Conservation (phyloP, 1,284 basidiomycete species). For the Apiotrichum gracile region DNA sequence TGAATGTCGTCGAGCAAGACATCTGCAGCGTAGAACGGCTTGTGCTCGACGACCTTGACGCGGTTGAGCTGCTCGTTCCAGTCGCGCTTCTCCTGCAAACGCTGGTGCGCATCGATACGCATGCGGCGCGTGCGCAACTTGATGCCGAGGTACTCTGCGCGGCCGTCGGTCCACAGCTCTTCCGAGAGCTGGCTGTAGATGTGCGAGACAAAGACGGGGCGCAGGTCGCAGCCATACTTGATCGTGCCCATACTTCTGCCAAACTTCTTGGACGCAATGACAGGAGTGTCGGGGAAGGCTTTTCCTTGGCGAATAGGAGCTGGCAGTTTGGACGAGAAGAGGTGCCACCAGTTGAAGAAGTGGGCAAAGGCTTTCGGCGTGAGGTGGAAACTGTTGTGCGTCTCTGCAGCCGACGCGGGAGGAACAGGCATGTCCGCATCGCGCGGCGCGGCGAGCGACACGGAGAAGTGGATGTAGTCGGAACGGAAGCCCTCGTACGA, state of each 20-base stretch:
- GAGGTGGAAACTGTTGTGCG: slow-evolving; percentile 73
- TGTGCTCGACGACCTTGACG: slow-evolving; percentile 52
- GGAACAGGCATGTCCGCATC: slow-evolving; percentile 13
- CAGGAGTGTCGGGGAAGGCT: slow-evolving; percentile 66
- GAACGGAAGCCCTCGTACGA: slow-evolving; percentile 87
- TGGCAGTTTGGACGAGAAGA: slow-evolving; percentile 75
- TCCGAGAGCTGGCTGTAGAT: slow-evolving; percentile 74
- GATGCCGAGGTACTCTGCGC: slow-evolving; percentile 63
- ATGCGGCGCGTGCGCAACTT: slow-evolving; percentile 78
- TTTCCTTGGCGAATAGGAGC: slow-evolving; percentile 82
- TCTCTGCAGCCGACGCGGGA: slow-evolving; percentile 23
- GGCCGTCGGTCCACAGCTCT: slow-evolving; percentile 69
- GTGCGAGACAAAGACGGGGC: slow-evolving; percentile 78
- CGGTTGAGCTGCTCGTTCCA: slow-evolving; percentile 38
- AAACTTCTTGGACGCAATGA: slow-evolving; percentile 72
- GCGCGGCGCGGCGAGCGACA: slow-evolving; percentile 69
- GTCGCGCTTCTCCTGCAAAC: slow-evolving; percentile 65
- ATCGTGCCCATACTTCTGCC: slow-evolving; percentile 82
- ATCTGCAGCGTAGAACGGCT: slow-evolving; percentile 90
- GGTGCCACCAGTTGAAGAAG: slow-evolving; percentile 85
- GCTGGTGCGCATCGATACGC: slow-evolving; percentile 86
- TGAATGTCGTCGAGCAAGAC: slow-evolving; percentile 72
- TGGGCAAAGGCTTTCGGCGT: slow-evolving; percentile 81
- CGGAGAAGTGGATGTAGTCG: slow-evolving; percentile 87
- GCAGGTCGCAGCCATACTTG: slow-evolving; percentile 80